Conservation (phyloP, 2,329 filamentous ascomycete species). For the Ramularia endophylla region DNA sequence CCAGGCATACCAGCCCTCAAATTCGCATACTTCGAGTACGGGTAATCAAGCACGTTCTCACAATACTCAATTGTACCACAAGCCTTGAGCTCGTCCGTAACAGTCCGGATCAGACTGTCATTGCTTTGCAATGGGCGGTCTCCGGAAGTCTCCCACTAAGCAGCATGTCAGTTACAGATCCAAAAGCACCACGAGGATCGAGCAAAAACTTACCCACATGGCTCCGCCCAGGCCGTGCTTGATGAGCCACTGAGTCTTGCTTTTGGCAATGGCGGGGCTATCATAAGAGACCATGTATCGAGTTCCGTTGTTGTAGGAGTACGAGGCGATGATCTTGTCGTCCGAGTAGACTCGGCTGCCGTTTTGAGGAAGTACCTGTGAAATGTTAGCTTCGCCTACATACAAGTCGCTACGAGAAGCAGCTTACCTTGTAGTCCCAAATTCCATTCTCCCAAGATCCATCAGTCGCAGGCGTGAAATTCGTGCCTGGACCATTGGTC, state of each 20-base stretch:
- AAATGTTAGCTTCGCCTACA: neutral
- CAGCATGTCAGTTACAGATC: too few species aligned
- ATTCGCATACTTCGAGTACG: slow-evolving; percentile 50
- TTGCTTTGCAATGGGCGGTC: slow-evolving; percentile 54
- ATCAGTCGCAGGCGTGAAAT: slow-evolving; percentile 64
- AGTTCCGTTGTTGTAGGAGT: slow-evolving; percentile 61
- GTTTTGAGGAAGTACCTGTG: slow-evolving; percentile 56
- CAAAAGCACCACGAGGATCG: too few species aligned
- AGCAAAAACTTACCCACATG: slow-evolving; percentile 58
- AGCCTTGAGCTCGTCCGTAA: slow-evolving; percentile 28
- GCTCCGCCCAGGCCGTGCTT: slow-evolving; percentile 65
- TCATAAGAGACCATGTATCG: slow-evolving; percentile 71
- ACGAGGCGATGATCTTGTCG: slow-evolving; percentile 59
- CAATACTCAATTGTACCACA: slow-evolving; percentile 38
- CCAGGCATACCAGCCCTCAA: slow-evolving; percentile 37
- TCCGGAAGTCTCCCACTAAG: slow-evolving; percentile 68
- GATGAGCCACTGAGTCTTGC: slow-evolving; percentile 66
- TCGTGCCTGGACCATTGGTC: slow-evolving; percentile 65
- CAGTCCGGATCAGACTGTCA: slow-evolving; percentile 49
- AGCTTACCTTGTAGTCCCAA: slow-evolving; percentile 38
- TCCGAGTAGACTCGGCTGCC: slow-evolving; percentile 56
- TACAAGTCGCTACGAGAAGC: slow-evolving; percentile 5
- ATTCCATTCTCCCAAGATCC: slow-evolving; percentile 80
- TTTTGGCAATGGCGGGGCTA: slow-evolving; percentile 57
- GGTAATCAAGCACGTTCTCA: slow-evolving; percentile 45